Conservation (phyloP, 768 basidiomycete genomes). For the Lactifluus volemus region DNA sequence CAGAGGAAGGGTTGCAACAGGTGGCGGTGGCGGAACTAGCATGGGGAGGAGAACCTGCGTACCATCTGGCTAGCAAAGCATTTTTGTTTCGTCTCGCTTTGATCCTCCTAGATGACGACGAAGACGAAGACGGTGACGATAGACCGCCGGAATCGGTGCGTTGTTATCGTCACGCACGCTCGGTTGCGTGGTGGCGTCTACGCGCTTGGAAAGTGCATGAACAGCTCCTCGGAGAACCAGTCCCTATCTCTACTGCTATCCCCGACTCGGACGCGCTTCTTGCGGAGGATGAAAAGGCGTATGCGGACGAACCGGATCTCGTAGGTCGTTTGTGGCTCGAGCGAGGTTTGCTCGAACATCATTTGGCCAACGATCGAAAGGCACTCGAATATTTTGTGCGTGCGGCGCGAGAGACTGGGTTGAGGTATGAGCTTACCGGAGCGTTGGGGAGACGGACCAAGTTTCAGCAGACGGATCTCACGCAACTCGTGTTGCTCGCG, state of each 20-base stretch:
- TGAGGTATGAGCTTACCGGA: conserved; percentile 89
- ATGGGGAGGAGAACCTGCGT: conserved; percentile 86
- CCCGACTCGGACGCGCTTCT: conserved; percentile 33
- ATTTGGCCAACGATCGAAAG: conserved; percentile 61
- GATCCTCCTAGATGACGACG: conserved; percentile 41
- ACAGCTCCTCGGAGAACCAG: conserved; percentile 78
- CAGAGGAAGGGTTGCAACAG: conserved; percentile 46
- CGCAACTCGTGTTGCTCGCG: conserved; percentile 91
- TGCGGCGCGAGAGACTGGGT: conserved; percentile 65
- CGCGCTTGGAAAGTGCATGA: conserved; percentile 65
- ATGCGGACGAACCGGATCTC: conserved; percentile 52
- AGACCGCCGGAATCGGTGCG: too few relatives aligned
- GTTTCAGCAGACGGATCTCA: conserved; percentile 77
- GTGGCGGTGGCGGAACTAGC: conserved; percentile 71
- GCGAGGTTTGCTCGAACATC: conserved; percentile 70
- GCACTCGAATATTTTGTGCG: conserved; percentile 72
- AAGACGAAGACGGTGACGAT: too few relatives aligned
- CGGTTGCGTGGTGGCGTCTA: conserved; percentile 75
- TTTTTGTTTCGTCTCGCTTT: conserved; percentile 69
- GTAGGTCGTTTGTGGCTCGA: conserved; percentile 63
- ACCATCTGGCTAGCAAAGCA: conserved; percentile 72
- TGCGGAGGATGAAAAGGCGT: conserved; percentile 30
- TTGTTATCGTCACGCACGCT: conserved; percentile 31
- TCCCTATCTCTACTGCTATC: conserved; percentile 36
- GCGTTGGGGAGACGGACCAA: conserved; percentile 91